Evolutionary conservation across 225 moss, liverwort and hornwort genomes (phyloP), one percentile per base, ranked within the genome.

Genomic region (Straminergon stramineum): DNA sequence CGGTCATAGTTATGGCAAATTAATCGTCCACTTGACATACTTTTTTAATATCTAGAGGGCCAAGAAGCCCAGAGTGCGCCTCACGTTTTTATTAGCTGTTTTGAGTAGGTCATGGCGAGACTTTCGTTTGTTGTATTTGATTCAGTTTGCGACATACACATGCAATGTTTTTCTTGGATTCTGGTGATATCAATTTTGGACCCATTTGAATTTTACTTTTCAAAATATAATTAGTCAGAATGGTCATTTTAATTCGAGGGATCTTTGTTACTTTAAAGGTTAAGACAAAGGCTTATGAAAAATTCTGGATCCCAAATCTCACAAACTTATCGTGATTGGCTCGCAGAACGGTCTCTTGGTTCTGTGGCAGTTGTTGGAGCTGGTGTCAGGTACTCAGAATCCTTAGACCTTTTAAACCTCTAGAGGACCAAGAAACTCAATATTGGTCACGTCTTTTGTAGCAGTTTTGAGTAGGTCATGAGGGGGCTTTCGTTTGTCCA

Each of bases 361-460:
- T 95, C 96, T 24, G 98, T 98, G 85, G 98, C 97, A 91, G 95
- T 98, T 81, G 90, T 98, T 83, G 97, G 97, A 90, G 97, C 96
- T 84, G 97, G 97, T 90, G 89, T 95, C 68, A 97, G 97, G 97
- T 97, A 91, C 48, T 71, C 73, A 61, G 22, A 31, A 62, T 79
- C 51, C 60, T 68, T 88, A 31, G 65, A 82, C 68, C 43, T 74
- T 63, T 34, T 32, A 62, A 19, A 34, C 10, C 26, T 34, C 55
- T 41, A 32, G 35, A 67, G 37, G 71, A 61, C 20, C 37, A 48
- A 48, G 34, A 87, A 53, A 26, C 9, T 87, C 26, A 34, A 57
- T 67, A n/a, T 30, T 48, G n/a, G 14, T 53, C 15, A 10, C 45
- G 9, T 62, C 53, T 48, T 58, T 87, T 60, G 8, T 48, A 57